These are phyloP conservation scores for Sclerotinia minor DNA, from an alignment of 2,329 filamentous ascomycete species.

Conservation along the genomic window DNA sequence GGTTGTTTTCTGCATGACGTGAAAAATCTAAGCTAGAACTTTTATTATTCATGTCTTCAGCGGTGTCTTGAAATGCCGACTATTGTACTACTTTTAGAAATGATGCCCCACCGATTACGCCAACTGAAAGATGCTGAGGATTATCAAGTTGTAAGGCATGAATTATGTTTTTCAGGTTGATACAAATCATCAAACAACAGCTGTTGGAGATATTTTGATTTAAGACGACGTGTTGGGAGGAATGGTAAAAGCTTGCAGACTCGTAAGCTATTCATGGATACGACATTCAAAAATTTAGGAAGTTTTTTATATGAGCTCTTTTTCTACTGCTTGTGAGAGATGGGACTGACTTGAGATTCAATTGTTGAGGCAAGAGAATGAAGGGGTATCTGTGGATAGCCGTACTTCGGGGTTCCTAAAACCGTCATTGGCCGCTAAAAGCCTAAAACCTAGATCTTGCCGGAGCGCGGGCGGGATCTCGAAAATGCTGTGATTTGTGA, in stretches of 20 bases:
- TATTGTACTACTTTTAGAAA: conserved; percentile 11
- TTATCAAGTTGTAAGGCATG: conserved; percentile 13
- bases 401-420: conserved; percentile 15
- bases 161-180: conserved; percentile 22
- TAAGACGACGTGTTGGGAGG: not conserved
- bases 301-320: not conserved
- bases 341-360: conserved; percentile 1
- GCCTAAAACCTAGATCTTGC: conserved; percentile 22
- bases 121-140: not conserved
- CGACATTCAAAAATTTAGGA: not conserved
- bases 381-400: conserved; percentile 22
- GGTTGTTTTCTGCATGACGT: conserved; percentile 3
- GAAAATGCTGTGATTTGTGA: conserved; percentile 20
- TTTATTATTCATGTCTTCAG: conserved; percentile 24
- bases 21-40: not conserved
- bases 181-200: conserved; percentile 22
- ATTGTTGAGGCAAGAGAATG: conserved; percentile 15
- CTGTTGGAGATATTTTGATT: conserved; percentile 14
- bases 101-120: conserved; percentile 5
- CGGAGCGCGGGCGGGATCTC: conserved; percentile 15
- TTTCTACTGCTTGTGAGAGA: not conserved
- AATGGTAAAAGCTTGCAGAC: conserved; percentile 1
- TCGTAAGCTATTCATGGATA: conserved; percentile 13
- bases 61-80: conserved; percentile 6
- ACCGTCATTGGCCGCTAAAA: conserved; percentile 8